phyloP scores from a whole-genome alignment of 2,329 filamentous ascomycete genomes.

The Botrytis cinerea region DNA sequence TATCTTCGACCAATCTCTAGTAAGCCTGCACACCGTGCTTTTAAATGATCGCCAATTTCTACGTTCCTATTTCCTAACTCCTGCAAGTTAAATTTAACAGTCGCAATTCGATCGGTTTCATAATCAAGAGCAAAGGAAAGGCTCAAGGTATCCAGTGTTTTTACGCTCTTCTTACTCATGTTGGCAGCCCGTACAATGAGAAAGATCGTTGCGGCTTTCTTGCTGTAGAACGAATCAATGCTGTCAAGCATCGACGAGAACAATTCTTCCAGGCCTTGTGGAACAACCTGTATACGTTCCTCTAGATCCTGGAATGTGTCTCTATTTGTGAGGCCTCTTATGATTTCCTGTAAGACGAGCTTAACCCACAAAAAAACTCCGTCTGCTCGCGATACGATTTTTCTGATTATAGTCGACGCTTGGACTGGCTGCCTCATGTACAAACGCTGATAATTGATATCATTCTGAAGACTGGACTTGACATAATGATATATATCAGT shows the following conservation, averaged over 20 bases:
- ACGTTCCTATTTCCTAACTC: neutral
- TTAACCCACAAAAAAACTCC: slow-evolving; percentile 28
- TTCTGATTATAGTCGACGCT: neutral
- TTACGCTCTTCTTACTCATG: neutral
- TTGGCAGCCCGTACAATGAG: neutral
- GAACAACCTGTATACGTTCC: slow-evolving; percentile 28
- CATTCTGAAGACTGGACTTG: slow-evolving; percentile 2
- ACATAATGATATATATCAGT: slow-evolving; percentile 23
- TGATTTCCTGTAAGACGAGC: slow-evolving; percentile 23
- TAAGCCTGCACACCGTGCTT: neutral
- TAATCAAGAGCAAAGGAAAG: slow-evolving; percentile 8
- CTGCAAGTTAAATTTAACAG: neutral
- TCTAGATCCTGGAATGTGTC: slow-evolving; percentile 32
- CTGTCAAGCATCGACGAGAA: slow-evolving; percentile 32
- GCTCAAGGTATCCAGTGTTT: neutral
- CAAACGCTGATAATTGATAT: neutral
- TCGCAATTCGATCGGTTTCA: neutral
- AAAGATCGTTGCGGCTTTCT: neutral
- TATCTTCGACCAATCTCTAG: neutral
- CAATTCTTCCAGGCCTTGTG: slow-evolving; percentile 32
- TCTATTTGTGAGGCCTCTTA: slow-evolving; percentile 22
- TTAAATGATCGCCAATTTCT: neutral
- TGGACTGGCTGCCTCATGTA: neutral
- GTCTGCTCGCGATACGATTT: slow-evolving; percentile 22
- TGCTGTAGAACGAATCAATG: slow-evolving; percentile 28